A percentile compares a stretch with the other conserved stretches of the same genome.
These are phyloP conservation scores for Panicum miliaceum DNA, from an alignment of 176 grass and related monocot species.

Conservation along the genomic window DNA sequence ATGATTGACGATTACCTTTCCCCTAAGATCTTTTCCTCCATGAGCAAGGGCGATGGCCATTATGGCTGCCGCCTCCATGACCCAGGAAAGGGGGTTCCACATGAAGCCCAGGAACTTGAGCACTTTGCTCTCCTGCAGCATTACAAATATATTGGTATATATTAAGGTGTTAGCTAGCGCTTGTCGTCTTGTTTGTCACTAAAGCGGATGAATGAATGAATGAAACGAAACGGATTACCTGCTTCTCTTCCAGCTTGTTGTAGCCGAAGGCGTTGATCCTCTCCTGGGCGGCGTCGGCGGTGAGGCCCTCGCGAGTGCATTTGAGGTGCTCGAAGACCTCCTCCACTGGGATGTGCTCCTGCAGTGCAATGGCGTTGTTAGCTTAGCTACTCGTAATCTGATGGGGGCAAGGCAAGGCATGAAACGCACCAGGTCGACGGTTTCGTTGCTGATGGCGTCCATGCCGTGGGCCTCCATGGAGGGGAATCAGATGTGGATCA, in stretches of 20 bases:
- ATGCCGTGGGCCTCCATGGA: slow-evolving; percentile 31
- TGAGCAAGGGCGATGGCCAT: slow-evolving; percentile 82
- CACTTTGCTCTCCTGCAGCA: slow-evolving; percentile 68
- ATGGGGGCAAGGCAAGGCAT: neutral
- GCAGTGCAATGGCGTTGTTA: neutral
- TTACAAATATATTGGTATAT: neutral
- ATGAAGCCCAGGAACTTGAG: slow-evolving; percentile 83
- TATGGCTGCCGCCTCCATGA: slow-evolving; percentile 72
- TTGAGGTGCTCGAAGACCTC: slow-evolving; percentile 66
- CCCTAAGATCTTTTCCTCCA: slow-evolving; percentile 29
- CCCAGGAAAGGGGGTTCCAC: slow-evolving; percentile 86
- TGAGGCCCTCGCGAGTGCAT: slow-evolving; percentile 62
- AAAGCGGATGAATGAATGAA: too few species aligned
- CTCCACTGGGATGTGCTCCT: slow-evolving; percentile 67
- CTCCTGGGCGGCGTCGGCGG: slow-evolving; percentile 44
- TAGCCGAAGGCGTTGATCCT: slow-evolving; percentile 53
- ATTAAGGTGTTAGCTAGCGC: neutral
- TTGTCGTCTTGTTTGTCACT: too few species aligned
- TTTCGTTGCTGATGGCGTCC: slow-evolving; percentile 63
- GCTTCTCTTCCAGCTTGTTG: slow-evolving; percentile 79
- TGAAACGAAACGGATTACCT: slow-evolving; percentile 3
- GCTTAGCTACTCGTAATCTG: neutral
- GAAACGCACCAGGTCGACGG: slow-evolving; percentile 55
- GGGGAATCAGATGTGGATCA: too few species aligned
- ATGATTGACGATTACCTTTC: slow-evolving; percentile 13